Percentiles rank a stretch among this genome's conserved stretches.
Conservation (phyloP, 148 eudicot genomes). For the Heliamphora exappendiculata region DNA sequence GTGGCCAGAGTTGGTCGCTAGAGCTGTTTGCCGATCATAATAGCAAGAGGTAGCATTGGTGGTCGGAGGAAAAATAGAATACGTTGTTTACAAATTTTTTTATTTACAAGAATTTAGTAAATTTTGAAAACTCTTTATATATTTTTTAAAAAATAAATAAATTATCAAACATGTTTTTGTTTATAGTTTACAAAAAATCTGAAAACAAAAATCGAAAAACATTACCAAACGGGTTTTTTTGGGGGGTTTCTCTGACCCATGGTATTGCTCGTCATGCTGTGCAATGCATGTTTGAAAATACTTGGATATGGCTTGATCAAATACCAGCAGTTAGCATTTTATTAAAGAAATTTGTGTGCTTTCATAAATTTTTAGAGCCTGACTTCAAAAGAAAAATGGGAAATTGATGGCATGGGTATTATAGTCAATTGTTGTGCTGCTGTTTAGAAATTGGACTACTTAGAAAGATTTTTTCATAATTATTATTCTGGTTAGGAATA, state of each 20-base stretch:
- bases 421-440: not conserved
- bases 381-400: not conserved
- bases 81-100: not conserved
- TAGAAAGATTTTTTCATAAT: too few relatives aligned
- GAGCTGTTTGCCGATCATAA: too few relatives aligned
- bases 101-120: too few relatives aligned
- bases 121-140: too few relatives aligned
- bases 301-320: not conserved
- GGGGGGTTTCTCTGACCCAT: not conserved
- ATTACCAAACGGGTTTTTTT: too few relatives aligned
- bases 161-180: too few relatives aligned
- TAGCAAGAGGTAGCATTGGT: too few relatives aligned
- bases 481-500: not conserved
- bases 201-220: too few relatives aligned
- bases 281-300: not conserved
- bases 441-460: not conserved
- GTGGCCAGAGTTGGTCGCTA: too few relatives aligned
- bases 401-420: not conserved
- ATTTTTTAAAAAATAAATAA: too few relatives aligned
- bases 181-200: too few relatives aligned
- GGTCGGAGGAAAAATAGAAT: too few relatives aligned
- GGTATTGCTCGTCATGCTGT: not conserved
- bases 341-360: not conserved
- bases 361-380: not conserved
- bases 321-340: constrained; percentile 4